Percentiles rank a stretch among this genome's conserved stretches.
These are phyloP conservation scores for Cercospora zeina DNA, from an alignment of 2,329 filamentous ascomycete genomes.

Conservation along the genomic window DNA sequence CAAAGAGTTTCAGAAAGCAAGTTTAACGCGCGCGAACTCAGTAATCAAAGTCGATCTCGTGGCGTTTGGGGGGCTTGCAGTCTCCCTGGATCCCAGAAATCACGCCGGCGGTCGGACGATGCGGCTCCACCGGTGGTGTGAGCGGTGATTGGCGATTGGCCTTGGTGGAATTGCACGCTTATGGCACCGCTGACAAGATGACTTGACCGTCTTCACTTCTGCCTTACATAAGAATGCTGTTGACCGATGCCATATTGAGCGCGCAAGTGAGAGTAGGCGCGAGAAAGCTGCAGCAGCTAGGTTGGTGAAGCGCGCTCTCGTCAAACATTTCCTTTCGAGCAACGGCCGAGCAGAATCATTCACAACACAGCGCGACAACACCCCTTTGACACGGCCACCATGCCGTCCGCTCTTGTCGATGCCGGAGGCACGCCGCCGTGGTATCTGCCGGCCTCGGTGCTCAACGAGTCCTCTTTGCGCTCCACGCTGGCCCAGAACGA, in stretches of 20 bases:
- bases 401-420: conserved; percentile 8
- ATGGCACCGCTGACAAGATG: background rate
- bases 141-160: background rate
- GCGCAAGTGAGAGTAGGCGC: no score
- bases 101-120: conserved; percentile 4
- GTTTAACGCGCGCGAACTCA: background rate
- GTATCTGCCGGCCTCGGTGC: conserved; percentile 7
- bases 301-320: no score
- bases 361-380: background rate
- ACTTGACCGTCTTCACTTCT: conserved; percentile 1
- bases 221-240: background rate
- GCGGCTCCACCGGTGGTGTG: conserved; percentile 8
- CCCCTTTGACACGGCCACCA: background rate
- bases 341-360: background rate
- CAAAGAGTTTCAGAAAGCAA: conserved; percentile 15
- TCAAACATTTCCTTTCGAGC: background rate
- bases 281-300: no score
- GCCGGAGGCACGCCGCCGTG: conserved; percentile 14
- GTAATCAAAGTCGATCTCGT: conserved; percentile 1
- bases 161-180: conserved; percentile 2
- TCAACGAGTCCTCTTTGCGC: conserved; percentile 18
- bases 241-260: no score
- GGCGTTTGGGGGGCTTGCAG: background rate
- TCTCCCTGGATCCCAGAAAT: conserved; percentile 12
- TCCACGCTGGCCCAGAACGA: conserved; percentile 6